phyloP scores from a whole-genome alignment of 2,329 filamentous ascomycete genomes.

The Ceratocystis huliohia region DNA sequence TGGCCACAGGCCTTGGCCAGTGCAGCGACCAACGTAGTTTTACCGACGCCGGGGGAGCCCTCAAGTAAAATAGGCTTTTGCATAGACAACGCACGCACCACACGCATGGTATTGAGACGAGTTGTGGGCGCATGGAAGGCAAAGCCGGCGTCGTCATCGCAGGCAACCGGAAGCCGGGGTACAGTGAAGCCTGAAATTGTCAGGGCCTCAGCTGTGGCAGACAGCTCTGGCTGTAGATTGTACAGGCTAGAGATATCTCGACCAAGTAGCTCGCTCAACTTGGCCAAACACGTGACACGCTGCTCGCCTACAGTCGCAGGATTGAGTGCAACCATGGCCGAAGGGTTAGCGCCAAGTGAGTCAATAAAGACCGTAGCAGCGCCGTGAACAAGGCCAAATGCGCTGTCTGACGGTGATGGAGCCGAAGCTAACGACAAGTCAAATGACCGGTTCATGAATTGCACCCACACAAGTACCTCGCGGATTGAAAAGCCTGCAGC shows the following conservation, averaged over 20 bases:
- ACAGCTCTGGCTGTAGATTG: constrained; percentile 46
- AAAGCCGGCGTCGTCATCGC: constrained; percentile 36
- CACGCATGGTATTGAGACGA: constrained; percentile 75
- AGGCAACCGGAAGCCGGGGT: constrained; percentile 36
- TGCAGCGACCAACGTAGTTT: constrained; percentile 83
- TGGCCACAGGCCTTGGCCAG: constrained; percentile 68
- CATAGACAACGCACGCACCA: constrained; percentile 77
- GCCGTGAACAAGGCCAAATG: constrained; percentile 56
- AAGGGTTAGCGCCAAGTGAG: constrained; percentile 86
- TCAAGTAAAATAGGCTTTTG: constrained; percentile 87
- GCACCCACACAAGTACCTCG: constrained; percentile 84
- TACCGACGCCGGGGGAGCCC: constrained; percentile 94
- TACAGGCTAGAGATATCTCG: constrained; percentile 54
- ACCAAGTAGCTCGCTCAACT: constrained; percentile 55
- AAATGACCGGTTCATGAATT: constrained; percentile 64
- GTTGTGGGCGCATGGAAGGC: constrained; percentile 85
- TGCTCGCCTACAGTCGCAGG: constrained; percentile 57
- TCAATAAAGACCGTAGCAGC: constrained; percentile 94
- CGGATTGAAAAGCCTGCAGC: constrained; percentile 58
- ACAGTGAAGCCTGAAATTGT: constrained; percentile 66
- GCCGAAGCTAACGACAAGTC: constrained; percentile 21
- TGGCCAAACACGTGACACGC: constrained; percentile 56
- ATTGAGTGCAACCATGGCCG: constrained; percentile 66
- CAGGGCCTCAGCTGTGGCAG: constrained; percentile 40
- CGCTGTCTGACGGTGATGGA: constrained; percentile 30